A percentile compares a stretch with the other conserved stretches of the same genome.
Conservation (phyloP, 2,329 filamentous ascomycete species). For the Grosmannia penicillata region DNA sequence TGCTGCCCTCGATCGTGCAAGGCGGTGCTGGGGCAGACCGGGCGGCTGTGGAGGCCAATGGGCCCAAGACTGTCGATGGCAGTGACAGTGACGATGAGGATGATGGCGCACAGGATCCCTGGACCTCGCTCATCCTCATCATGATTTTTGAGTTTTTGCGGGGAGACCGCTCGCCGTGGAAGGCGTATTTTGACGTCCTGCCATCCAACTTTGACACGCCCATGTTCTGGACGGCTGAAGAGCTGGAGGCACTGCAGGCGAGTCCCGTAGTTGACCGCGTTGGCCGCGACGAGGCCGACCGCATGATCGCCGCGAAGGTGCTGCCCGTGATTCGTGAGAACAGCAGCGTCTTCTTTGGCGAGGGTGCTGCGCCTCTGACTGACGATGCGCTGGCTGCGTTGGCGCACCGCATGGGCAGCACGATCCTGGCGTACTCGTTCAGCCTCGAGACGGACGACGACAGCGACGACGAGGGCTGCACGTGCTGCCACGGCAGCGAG, state of each 20-base stretch:
- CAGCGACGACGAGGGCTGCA: constrained; percentile 13
- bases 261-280: constrained; percentile 66
- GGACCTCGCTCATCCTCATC: constrained; percentile 52
- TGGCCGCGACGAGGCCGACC: constrained; percentile 56
- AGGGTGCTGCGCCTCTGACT: constrained; percentile 16
- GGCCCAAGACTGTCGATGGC: constrained; percentile 18
- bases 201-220: constrained; percentile 63
- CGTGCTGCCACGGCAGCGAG: constrained; percentile 31
- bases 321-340: constrained; percentile 34
- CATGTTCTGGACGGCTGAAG: constrained; percentile 71
- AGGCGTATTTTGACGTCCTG: constrained; percentile 62
- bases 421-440: constrained; percentile 89
- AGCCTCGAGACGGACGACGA: constrained; percentile 45
- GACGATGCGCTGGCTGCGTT: constrained; percentile 32
- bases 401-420: constrained; percentile 70
- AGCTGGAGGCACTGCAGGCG: constrained; percentile 59
- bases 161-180: constrained; percentile 51
- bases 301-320: constrained; percentile 46
- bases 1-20: constrained; percentile 37
- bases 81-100: constrained; percentile 22
- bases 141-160: constrained; percentile 63
- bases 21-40: constrained; percentile 19
- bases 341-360: constrained; percentile 28
- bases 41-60: constrained; percentile 23
- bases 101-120: constrained; percentile 29